Evolutionary conservation across 2,329 filamentous ascomycete species (phyloP).

Genomic region (Paecilomyces variotii): DNA sequence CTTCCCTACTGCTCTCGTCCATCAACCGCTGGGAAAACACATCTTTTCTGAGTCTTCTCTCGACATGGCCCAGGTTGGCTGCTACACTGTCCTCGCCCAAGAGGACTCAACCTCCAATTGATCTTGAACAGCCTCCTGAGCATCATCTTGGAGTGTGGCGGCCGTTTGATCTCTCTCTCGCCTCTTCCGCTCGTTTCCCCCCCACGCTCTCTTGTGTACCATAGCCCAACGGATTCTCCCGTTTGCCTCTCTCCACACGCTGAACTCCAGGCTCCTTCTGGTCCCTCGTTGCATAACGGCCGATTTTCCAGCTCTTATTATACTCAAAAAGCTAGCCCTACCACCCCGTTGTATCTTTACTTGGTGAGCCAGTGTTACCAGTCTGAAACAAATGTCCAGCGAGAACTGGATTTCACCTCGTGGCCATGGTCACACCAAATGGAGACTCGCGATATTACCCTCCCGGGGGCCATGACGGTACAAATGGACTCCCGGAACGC

Average conservation of each 20-base stretch:
- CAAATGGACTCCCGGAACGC: slow-evolving; percentile 14
- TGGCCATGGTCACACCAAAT: slow-evolving; percentile 40
- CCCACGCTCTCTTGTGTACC: slow-evolving; percentile 7
- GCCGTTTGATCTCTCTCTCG: slow-evolving; percentile 1
- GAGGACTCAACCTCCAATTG: slow-evolving; percentile 14
- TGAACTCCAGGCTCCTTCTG: not conserved
- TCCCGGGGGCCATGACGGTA: slow-evolving; percentile 22
- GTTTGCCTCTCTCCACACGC: not conserved
- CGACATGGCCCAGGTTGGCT: slow-evolving; percentile 1
- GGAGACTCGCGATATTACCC: slow-evolving; percentile 27
- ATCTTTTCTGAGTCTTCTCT: slow-evolving; percentile 6
- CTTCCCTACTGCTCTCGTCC: not conserved
- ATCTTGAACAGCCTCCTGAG: slow-evolving; percentile 23
- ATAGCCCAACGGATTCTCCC: not conserved
- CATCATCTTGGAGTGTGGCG: slow-evolving; percentile 7
- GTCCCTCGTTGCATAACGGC: not conserved
- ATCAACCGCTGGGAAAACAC: not conserved
- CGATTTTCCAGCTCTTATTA: not conserved
- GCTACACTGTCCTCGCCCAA: slow-evolving; percentile 6
- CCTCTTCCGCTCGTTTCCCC: slow-evolving; percentile 4
- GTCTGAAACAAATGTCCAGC: slow-evolving; percentile 33
- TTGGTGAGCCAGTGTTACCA: slow-evolving; percentile 3
- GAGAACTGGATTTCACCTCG: slow-evolving; percentile 25
- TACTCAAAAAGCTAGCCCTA: not conserved
- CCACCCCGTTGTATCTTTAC: slow-evolving; percentile 1